phyloP scores from a whole-genome alignment of 805 yeast genomes.

The Millerozyma acaciae region DNA sequence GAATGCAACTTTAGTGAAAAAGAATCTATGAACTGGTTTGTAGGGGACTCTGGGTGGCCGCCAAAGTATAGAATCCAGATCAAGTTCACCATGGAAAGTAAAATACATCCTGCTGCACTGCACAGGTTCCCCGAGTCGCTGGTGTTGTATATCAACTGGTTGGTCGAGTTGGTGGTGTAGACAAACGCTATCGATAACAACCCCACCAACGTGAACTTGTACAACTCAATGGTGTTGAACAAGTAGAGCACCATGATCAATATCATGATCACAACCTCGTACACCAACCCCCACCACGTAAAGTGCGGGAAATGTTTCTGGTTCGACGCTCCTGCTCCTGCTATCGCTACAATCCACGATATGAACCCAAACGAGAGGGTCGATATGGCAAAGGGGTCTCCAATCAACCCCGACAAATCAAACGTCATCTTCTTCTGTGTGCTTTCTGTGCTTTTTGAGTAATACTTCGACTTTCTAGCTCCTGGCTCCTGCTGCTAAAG shows the following conservation, averaged over 20 bases:
- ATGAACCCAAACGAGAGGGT: constrained; percentile 69
- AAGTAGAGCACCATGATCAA: constrained; percentile 49
- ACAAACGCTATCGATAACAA: constrained; percentile 68
- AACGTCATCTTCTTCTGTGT: no score
- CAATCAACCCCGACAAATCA: constrained; percentile 49
- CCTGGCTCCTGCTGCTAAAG: no score
- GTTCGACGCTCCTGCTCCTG: constrained; percentile 61
- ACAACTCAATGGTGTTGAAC: constrained; percentile 63
- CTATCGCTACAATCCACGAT: constrained; percentile 86
- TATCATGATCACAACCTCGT: constrained; percentile 59
- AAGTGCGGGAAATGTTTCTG: constrained; percentile 62
- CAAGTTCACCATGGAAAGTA: constrained; percentile 75
- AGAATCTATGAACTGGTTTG: constrained; percentile 80
- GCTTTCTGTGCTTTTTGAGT: no score
- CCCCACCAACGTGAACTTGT: constrained; percentile 57
- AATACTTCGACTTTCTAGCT: no score
- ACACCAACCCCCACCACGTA: constrained; percentile 96
- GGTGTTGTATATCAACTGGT: constrained; percentile 65
- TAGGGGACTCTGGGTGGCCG: constrained; percentile 83
- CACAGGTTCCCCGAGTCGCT: constrained; percentile 66
- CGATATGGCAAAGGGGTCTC: constrained; percentile 86
- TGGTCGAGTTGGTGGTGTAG: constrained; percentile 81
- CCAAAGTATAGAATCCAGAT: constrained; percentile 90
- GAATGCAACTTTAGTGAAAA: constrained; percentile 54
- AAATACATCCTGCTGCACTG: constrained; percentile 88